Evolutionary conservation across 306 rosid species (phyloP).

Genomic region (Cucumis hystrix): DNA sequence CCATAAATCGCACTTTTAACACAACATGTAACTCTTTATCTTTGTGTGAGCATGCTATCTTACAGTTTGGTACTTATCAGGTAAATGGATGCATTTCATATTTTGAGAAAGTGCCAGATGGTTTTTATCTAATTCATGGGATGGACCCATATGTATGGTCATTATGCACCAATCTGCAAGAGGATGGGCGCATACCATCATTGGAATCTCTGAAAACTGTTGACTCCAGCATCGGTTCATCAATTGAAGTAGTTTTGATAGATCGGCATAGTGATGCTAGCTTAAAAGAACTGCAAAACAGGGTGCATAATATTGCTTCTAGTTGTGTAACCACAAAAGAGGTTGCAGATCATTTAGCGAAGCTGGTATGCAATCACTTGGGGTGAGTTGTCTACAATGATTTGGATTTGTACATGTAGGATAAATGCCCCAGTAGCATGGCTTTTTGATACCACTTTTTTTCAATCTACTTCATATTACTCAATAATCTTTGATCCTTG

Average conservation of each 20-base stretch:
- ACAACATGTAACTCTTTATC: neutral
- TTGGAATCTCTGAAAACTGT: constrained; percentile 61
- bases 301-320: constrained; percentile 45
- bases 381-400: constrained; percentile 52
- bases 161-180: constrained; percentile 79
- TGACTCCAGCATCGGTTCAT: constrained; percentile 38
- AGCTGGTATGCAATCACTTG: constrained; percentile 79
- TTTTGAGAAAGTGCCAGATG: constrained; percentile 80
- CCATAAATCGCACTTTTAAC: neutral
- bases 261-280: constrained; percentile 60
- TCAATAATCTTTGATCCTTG: neutral
- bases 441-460: too few relatives aligned
- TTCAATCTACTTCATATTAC: too few relatives aligned
- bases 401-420: neutral
- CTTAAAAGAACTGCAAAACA: constrained; percentile 73
- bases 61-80: constrained; percentile 21
- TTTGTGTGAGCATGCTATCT: neutral
- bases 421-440: too few relatives aligned
- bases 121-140: constrained; percentile 78
- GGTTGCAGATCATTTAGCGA: constrained; percentile 87
- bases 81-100: constrained; percentile 94
- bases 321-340: constrained; percentile 55
- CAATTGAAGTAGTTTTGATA: constrained; percentile 72
- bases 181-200: constrained; percentile 80
- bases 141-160: constrained; percentile 89